Percentiles rank a stretch among this genome's conserved stretches.
Evolutionary conservation across 2,329 filamentous ascomycete species (phyloP).

Genomic region (Neofusicoccum cordaticola): DNA sequence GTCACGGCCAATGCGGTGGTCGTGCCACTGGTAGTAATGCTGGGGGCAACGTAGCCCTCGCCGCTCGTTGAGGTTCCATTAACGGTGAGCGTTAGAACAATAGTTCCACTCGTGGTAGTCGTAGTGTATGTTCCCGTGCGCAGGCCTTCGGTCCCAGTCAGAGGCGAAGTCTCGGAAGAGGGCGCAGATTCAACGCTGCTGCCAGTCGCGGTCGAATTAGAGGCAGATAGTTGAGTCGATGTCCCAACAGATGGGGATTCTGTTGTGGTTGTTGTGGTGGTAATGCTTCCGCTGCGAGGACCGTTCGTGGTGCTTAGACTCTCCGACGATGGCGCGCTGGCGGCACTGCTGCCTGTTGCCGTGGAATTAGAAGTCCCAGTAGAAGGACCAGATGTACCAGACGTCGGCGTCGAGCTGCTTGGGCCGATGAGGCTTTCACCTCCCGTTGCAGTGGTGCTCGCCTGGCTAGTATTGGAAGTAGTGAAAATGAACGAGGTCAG

Average conservation of each 20-base stretch:
- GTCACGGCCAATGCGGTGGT: not conserved
- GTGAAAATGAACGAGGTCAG: not conserved
- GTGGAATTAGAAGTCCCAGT: not conserved
- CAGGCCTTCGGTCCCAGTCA: not conserved
- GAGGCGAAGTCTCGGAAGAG: not conserved
- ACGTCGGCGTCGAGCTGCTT: not conserved
- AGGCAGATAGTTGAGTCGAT: not conserved
- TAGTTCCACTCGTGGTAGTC: not conserved
- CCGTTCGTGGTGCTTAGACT: not conserved
- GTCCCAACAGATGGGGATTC: not conserved
- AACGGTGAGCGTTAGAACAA: not conserved
- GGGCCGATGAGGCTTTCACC: not conserved
- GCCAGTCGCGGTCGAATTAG: not conserved
- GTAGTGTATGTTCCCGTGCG: not conserved
- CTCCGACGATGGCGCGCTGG: not conserved
- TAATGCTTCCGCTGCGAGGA: not conserved
- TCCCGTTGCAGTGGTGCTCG: conserved; percentile 17
- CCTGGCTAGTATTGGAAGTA: conserved; percentile 15
- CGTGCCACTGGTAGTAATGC: not conserved
- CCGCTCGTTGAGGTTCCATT: not conserved
- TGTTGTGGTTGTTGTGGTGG: not conserved
- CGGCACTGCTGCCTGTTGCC: not conserved
- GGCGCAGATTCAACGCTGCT: not conserved
- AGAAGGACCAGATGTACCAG: not conserved
- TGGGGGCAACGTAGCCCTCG: not conserved